These are phyloP conservation scores for Porodaedalea pini DNA, from an alignment of 1,284 basidiomycete species.

Conservation along the genomic window DNA sequence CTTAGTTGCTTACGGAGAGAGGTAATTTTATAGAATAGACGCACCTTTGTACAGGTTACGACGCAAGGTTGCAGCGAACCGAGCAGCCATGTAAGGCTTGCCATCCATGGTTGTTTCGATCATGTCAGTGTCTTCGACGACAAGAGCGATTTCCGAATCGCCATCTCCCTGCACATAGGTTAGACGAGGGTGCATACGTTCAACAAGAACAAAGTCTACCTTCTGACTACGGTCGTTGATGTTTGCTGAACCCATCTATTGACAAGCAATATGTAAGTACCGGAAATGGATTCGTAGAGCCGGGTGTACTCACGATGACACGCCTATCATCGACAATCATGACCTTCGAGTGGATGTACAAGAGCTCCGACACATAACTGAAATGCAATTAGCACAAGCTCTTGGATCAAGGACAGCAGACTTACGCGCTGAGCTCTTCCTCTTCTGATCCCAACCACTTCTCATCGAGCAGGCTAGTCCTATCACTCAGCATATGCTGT, in stretches of 20 bases:
- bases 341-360: slow-evolving; percentile 79
- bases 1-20: too few species aligned
- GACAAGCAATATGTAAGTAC: slow-evolving; percentile 6
- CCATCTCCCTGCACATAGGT: slow-evolving; percentile 66
- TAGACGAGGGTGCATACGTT: neutral
- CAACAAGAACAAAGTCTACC: slow-evolving; percentile 32
- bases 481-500: slow-evolving; percentile 72
- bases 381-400: slow-evolving; percentile 9
- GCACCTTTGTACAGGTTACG: slow-evolving; percentile 74
- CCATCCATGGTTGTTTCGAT: slow-evolving; percentile 80
- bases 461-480: slow-evolving; percentile 61
- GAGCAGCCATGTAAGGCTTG: slow-evolving; percentile 58
- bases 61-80: slow-evolving; percentile 76
- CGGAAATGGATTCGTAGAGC: neutral
- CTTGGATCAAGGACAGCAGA: slow-evolving; percentile 21
- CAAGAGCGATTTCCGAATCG: slow-evolving; percentile 89
- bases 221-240: slow-evolving; percentile 84
- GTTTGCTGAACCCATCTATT: slow-evolving; percentile 83
- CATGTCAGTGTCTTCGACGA: slow-evolving; percentile 84
- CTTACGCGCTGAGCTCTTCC: slow-evolving; percentile 77
- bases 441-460: slow-evolving; percentile 78
- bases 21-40: too few species aligned
- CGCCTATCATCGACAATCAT: slow-evolving; percentile 92
- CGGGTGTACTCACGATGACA: slow-evolving; percentile 63
- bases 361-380: slow-evolving; percentile 77